Evolutionary conservation across 2,329 filamentous ascomycete genomes (phyloP).

Genomic region (Penicillium sp.): DNA sequence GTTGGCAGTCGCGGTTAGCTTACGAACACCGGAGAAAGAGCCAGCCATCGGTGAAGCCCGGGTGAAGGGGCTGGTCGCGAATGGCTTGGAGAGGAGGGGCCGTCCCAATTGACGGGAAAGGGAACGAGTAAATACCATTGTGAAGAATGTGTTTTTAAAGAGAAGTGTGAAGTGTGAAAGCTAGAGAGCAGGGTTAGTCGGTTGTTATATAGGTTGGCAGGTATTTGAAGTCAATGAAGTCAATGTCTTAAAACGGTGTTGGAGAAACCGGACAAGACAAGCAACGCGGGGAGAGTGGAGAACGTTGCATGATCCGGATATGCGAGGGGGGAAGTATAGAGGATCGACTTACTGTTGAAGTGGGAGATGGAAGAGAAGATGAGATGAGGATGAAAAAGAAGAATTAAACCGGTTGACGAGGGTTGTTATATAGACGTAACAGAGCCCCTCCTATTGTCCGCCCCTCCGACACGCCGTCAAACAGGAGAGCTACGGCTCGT

Average conservation of each 20-base stretch:
- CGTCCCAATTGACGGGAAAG: constrained; percentile 58
- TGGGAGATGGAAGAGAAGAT: not conserved
- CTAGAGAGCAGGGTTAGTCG: constrained; percentile 9
- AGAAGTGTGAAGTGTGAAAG: constrained; percentile 6
- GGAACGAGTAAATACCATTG: constrained; percentile 66
- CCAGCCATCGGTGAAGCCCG: constrained; percentile 41
- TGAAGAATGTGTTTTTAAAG: constrained; percentile 34
- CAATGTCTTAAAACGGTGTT: constrained; percentile 14
- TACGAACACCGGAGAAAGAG: constrained; percentile 55
- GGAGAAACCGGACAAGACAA: constrained; percentile 12
- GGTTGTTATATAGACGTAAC: constrained; percentile 3
- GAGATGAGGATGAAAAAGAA: not conserved
- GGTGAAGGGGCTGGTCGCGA: constrained; percentile 24
- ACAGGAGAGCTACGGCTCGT: not conserved
- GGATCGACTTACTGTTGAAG: constrained; percentile 2
- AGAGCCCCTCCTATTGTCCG: not conserved
- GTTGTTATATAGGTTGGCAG: constrained; percentile 3
- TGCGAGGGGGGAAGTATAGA: not conserved
- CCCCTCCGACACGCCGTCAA: too few species aligned
- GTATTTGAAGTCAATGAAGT: not conserved
- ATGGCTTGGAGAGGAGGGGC: constrained; percentile 50
- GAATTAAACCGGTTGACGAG: not conserved
- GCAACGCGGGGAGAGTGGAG: constrained; percentile 13
- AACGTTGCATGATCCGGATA: constrained; percentile 8
- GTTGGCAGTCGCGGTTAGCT: constrained; percentile 64